phyloP scores from a whole-genome alignment of 345 rosid genomes.

The Rhodamnia argentea region DNA sequence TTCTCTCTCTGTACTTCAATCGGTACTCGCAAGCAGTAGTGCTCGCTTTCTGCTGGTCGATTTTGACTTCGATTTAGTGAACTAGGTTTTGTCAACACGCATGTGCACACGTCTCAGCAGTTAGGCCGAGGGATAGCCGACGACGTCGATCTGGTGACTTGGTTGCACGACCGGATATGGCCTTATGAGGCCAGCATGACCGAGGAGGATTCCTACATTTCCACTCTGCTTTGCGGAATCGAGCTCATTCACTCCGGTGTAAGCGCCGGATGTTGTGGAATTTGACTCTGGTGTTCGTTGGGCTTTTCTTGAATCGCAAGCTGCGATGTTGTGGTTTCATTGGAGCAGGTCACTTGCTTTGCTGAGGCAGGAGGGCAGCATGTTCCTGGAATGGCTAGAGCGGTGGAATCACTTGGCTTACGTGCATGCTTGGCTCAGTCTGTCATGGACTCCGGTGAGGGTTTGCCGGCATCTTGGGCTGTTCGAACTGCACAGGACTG shows the following conservation, averaged over 20 bases:
- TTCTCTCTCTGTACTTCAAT: too few species aligned
- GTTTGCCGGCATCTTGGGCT: slow-evolving; percentile 59
- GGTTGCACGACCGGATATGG: slow-evolving; percentile 64
- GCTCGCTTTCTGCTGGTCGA: not conserved
- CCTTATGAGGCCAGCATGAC: slow-evolving; percentile 67
- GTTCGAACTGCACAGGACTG: slow-evolving; percentile 40
- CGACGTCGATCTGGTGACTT: slow-evolving; percentile 53
- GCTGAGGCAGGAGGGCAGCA: slow-evolving; percentile 81
- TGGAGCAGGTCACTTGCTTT: slow-evolving; percentile 53
- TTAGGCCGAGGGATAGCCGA: slow-evolving; percentile 65
- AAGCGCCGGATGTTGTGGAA: not conserved
- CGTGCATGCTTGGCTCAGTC: slow-evolving; percentile 61
- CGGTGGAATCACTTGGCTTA: slow-evolving; percentile 50
- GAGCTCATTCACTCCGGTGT: slow-evolving; percentile 68
- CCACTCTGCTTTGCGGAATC: slow-evolving; percentile 56
- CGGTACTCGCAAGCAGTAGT: not conserved
- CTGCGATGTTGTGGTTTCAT: not conserved
- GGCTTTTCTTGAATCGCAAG: not conserved
- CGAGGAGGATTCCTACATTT: slow-evolving; percentile 49
- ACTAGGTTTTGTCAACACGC: slow-evolving; percentile 54
- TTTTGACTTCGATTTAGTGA: not conserved
- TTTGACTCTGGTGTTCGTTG: not conserved
- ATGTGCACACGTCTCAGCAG: slow-evolving; percentile 69
- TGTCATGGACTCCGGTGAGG: slow-evolving; percentile 53
- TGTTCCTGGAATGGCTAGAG: slow-evolving; percentile 52